These are phyloP conservation scores for Xenoacremonium recifei DNA, from an alignment of 2,329 filamentous ascomycete genomes.

Conservation along the genomic window DNA sequence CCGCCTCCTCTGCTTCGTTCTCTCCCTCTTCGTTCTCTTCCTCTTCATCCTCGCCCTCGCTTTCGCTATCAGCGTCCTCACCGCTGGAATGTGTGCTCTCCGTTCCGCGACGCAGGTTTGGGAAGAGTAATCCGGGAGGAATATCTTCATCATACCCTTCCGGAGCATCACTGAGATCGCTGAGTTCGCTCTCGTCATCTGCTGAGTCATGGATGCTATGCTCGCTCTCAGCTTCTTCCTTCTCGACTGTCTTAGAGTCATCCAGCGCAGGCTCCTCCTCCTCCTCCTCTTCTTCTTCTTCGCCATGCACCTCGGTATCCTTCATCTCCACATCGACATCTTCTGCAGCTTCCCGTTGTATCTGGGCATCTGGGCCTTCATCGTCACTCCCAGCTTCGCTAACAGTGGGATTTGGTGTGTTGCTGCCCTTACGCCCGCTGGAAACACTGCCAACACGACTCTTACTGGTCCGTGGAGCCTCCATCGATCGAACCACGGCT, in stretches of 20 bases:
- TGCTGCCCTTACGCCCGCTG: slow-evolving; percentile 46
- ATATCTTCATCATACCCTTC: slow-evolving; percentile 58
- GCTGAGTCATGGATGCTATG: slow-evolving; percentile 64
- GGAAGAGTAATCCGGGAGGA: slow-evolving; percentile 52
- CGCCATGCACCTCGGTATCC: slow-evolving; percentile 35
- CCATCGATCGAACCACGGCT: slow-evolving; percentile 49
- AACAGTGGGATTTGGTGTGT: slow-evolving; percentile 35
- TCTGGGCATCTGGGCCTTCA: slow-evolving; percentile 40
- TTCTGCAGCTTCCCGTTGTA: slow-evolving; percentile 33
- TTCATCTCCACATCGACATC: slow-evolving; percentile 43
- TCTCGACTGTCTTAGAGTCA: slow-evolving; percentile 28
- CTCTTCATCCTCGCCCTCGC: slow-evolving; percentile 32
- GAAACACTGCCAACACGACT: slow-evolving; percentile 51
- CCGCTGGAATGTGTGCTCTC: slow-evolving; percentile 31
- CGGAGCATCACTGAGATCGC: slow-evolving; percentile 58
- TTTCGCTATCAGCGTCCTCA: slow-evolving; percentile 36
- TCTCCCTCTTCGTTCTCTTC: slow-evolving; percentile 17
- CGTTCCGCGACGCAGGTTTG: slow-evolving; percentile 38
- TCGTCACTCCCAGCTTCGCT: slow-evolving; percentile 40
- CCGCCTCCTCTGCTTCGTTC: slow-evolving; percentile 18
- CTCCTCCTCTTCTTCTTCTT: slow-evolving; percentile 21
- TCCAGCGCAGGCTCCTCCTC: slow-evolving; percentile 28
- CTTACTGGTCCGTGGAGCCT: slow-evolving; percentile 48
- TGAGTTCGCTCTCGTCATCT: slow-evolving; percentile 64
- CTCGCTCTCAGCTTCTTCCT: slow-evolving; percentile 25